Percentiles rank a stretch among this genome's conserved stretches.
These are phyloP conservation scores for Lasiodiplodia gonubiensis DNA, from an alignment of 2,329 filamentous ascomycete species.

Conservation along the genomic window DNA sequence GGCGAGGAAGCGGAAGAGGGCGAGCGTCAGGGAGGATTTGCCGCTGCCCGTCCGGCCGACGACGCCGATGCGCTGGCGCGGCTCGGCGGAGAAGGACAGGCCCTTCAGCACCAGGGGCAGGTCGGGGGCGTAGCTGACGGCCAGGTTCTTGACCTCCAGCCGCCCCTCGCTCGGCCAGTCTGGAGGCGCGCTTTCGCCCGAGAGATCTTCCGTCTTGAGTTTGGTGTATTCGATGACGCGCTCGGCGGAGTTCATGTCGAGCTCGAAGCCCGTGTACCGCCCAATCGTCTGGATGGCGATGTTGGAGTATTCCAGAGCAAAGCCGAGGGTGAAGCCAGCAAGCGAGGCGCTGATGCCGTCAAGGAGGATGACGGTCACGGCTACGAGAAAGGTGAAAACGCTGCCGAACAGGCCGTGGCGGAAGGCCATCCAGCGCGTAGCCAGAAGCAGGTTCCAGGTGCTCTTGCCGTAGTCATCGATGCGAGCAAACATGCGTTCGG, in stretches of 20 bases:
- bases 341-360: neutral
- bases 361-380: neutral
- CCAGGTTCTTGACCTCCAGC: slow-evolving; percentile 51
- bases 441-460: neutral
- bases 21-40: slow-evolving; percentile 49
- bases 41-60: slow-evolving; percentile 61
- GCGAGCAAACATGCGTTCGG: slow-evolving; percentile 1
- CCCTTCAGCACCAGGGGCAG: slow-evolving; percentile 38
- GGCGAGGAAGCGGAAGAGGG: slow-evolving; percentile 50
- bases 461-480: slow-evolving; percentile 14
- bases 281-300: slow-evolving; percentile 5
- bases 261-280: slow-evolving; percentile 14
- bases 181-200: neutral
- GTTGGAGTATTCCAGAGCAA: neutral
- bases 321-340: neutral
- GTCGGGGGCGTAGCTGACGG: slow-evolving; percentile 47
- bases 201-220: neutral
- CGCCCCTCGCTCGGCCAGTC: slow-evolving; percentile 52
- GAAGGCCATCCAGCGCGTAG: neutral
- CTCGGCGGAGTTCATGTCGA: slow-evolving; percentile 25
- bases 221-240: slow-evolving; percentile 19
- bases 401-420: neutral
- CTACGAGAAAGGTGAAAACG: neutral
- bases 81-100: slow-evolving; percentile 43
- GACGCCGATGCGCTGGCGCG: slow-evolving; percentile 56